Evolutionary conservation across 2,329 filamentous ascomycete species (phyloP).

Genomic region (Hypoxylon sp.): DNA sequence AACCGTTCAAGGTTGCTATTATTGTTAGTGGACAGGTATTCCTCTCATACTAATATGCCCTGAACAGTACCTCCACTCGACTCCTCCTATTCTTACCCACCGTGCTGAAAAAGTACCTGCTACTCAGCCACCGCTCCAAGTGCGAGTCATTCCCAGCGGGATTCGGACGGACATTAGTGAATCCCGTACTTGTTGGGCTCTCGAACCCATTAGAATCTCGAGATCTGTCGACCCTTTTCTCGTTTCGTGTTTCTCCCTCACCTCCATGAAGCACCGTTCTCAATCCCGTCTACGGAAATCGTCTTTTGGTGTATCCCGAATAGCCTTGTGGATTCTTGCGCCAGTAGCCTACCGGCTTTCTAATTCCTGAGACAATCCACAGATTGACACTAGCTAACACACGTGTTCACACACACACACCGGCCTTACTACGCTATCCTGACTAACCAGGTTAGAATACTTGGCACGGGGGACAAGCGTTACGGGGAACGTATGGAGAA

Average conservation of each 20-base stretch:
- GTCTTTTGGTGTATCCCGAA: background rate
- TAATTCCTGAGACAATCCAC: background rate
- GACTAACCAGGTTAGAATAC: background rate
- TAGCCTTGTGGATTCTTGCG: background rate
- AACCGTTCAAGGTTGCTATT: background rate
- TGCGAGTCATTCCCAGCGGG: constrained; percentile 15
- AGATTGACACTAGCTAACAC: background rate
- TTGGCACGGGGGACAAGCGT: constrained; percentile 15
- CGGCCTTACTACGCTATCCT: background rate
- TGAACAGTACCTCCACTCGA: background rate
- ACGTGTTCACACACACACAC: background rate
- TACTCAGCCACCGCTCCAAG: background rate
- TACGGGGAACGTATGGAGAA: constrained; percentile 2
- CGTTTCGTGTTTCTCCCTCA: background rate
- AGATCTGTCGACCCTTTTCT: background rate
- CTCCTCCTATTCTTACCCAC: too few species aligned
- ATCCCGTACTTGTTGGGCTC: constrained; percentile 10
- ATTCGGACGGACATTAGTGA: constrained; percentile 5
- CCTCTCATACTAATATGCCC: background rate
- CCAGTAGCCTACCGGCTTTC: background rate
- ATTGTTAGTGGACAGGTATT: background rate
- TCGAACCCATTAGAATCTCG: background rate
- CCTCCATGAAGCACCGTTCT: background rate
- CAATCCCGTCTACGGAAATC: constrained; percentile 18
- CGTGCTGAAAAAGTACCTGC: too few species aligned